These are phyloP conservation scores for Globisporangium polare DNA, from an alignment of 352 stramenopile genomes.

Conservation along the genomic window DNA sequence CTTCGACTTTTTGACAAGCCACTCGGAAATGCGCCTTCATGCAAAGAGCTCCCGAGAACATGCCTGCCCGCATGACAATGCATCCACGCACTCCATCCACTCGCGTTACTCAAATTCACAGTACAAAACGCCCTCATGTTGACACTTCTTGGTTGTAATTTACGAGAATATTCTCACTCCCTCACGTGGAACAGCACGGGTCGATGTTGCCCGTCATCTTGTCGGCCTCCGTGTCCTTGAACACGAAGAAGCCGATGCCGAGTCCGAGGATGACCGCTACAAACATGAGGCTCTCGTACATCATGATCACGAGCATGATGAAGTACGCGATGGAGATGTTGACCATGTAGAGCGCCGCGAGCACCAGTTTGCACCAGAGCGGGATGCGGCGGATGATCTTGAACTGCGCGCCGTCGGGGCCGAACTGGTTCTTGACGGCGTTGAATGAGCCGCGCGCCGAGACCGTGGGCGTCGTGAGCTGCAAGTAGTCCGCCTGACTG, in stretches of 20 bases:
- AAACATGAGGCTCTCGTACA: conserved; percentile 82
- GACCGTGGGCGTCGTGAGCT: conserved; percentile 34
- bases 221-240: conserved; percentile 79
- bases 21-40: not conserved
- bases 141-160: conserved; percentile 1
- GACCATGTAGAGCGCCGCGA: conserved; percentile 72
- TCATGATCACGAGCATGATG: conserved; percentile 86
- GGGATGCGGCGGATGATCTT: conserved; percentile 56
- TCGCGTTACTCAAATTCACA: not conserved
- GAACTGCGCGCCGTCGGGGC: conserved; percentile 18
- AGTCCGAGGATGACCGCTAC: conserved; percentile 69
- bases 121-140: not conserved
- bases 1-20: not conserved
- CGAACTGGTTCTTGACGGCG: conserved; percentile 21
- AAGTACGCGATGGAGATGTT: conserved; percentile 76
- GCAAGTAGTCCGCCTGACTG: conserved; percentile 53
- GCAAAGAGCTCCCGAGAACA: not conserved
- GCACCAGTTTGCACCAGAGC: conserved; percentile 57
- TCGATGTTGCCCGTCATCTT: conserved; percentile 66
- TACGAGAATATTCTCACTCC: not conserved
- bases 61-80: not conserved
- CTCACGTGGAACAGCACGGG: conserved; percentile 75
- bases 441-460: conserved; percentile 14
- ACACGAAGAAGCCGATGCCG: conserved; percentile 68
- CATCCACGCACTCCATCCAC: not conserved